Evolutionary conservation across 768 basidiomycete species (phyloP).

Genomic region (Russula olivacea): DNA sequence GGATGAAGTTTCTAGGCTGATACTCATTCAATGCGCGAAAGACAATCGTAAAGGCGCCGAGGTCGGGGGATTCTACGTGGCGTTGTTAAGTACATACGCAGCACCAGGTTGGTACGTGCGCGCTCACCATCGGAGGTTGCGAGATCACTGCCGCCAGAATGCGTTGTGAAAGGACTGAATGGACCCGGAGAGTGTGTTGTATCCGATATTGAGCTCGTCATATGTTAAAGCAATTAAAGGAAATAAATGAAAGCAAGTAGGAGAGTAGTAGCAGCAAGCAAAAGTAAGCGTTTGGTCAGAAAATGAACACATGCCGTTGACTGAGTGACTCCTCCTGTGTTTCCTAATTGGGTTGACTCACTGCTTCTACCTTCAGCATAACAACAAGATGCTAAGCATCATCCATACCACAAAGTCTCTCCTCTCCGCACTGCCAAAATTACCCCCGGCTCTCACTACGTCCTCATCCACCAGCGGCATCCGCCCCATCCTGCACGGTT

Average conservation of each 20-base stretch:
- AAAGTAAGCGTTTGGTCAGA: background rate
- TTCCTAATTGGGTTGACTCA: background rate
- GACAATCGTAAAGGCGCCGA: constrained; percentile 66
- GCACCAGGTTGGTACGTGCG: background rate
- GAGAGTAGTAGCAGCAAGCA: background rate
- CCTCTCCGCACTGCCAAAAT: background rate
- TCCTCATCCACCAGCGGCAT: background rate
- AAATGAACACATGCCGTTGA: background rate
- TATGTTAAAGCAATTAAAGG: constrained; percentile 19
- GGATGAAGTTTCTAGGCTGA: constrained; percentile 37
- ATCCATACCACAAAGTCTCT: background rate
- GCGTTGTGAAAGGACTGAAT: constrained; percentile 37
- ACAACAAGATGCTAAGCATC: background rate
- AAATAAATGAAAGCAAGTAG: background rate
- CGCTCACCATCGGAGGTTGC: constrained; percentile 36
- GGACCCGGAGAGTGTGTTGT: constrained; percentile 34
- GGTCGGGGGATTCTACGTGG: constrained; percentile 55
- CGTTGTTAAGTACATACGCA: background rate
- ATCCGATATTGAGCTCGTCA: constrained; percentile 34
- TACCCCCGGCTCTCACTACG: too few relatives aligned
- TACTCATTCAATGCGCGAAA: constrained; percentile 59
- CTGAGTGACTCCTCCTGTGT: background rate
- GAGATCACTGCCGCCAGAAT: constrained; percentile 31
- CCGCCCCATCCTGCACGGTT: background rate
- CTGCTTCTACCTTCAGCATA: background rate